Percentiles rank a stretch among this genome's conserved stretches.
Conservation (phyloP, 257 asterid species). For the Solanum clarkiae region DNA sequence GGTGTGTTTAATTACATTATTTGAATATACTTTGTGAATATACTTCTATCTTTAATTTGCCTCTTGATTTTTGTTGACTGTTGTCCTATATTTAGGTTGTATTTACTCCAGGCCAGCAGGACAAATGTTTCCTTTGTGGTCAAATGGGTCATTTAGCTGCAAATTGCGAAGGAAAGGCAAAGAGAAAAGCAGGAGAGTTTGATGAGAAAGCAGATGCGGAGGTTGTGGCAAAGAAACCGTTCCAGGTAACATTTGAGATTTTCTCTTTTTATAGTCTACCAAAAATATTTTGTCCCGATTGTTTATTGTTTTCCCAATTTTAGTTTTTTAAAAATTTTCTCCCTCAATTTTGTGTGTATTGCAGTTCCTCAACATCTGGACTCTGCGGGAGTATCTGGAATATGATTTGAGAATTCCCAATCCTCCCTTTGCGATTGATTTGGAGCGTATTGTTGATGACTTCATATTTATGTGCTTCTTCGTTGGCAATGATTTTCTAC, state of each 20-base stretch:
- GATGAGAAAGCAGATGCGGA: constrained; percentile 85
- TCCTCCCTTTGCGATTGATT: constrained; percentile 19
- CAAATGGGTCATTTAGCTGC: constrained; percentile 97
- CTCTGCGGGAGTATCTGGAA: constrained; percentile 42
- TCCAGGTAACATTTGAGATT: constrained; percentile 42
- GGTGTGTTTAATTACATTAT: not conserved
- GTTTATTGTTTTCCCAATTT: not conserved
- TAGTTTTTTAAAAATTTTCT: not conserved
- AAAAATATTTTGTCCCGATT: not conserved
- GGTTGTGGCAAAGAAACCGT: constrained; percentile 74
- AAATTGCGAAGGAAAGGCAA: constrained; percentile 79
- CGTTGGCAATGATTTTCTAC: constrained; percentile 63
- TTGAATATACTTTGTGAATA: not conserved
- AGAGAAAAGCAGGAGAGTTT: constrained; percentile 89
- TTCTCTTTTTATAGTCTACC: not conserved
- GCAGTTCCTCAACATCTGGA: constrained; percentile 42
- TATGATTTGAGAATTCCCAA: constrained; percentile 29
- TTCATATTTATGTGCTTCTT: constrained; percentile 55
- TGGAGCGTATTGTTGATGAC: constrained; percentile 44
- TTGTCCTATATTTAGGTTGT: constrained; percentile 43
- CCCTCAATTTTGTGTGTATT: not conserved
- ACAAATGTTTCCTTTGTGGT: constrained; percentile 93
- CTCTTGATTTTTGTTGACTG: not conserved
- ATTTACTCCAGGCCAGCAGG: constrained; percentile 90
- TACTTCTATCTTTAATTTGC: not conserved